phyloP scores from a whole-genome alignment of 116 monocot genomes.

The Posidonia oceanica region DNA sequence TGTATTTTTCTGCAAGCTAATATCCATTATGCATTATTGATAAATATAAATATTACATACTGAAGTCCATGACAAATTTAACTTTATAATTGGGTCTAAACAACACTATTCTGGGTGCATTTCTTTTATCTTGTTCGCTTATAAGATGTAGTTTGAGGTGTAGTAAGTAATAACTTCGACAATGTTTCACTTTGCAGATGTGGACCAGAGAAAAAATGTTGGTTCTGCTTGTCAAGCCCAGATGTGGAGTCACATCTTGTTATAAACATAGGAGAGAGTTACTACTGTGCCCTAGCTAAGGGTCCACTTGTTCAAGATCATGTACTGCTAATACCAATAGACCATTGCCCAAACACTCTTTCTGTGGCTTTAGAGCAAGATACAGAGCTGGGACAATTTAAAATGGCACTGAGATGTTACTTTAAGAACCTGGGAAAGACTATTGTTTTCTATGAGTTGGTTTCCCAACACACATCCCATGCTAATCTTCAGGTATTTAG shows the following conservation, averaged over 20 bases:
- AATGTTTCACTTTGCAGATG: conserved; percentile 17
- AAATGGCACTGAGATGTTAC: conserved; percentile 42
- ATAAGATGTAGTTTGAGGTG: neutral
- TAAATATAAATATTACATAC: no score
- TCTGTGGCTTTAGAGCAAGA: conserved; percentile 48
- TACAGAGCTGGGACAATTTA: conserved; percentile 45
- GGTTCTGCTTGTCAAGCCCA: conserved; percentile 97
- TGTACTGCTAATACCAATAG: conserved; percentile 72
- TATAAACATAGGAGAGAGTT: conserved; percentile 62
- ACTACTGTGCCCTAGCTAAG: conserved; percentile 90
- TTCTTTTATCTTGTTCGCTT: neutral
- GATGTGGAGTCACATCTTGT: conserved; percentile 85
- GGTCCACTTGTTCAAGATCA: conserved; percentile 82
- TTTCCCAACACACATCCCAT: conserved; percentile 54
- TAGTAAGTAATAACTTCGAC: neutral
- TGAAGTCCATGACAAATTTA: no score
- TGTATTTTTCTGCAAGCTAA: no score
- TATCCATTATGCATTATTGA: no score
- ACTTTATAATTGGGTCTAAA: no score
- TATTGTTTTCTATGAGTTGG: conserved; percentile 80
- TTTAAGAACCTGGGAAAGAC: conserved; percentile 53
- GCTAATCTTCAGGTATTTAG: conserved; percentile 83
- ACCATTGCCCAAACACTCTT: conserved; percentile 82
- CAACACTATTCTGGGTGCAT: no score
- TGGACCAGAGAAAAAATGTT: conserved; percentile 53